Evolutionary conservation across 1,284 basidiomycete species (phyloP), one percentile per base, ranked within the genome.

Genomic region (Irpex lacteus): DNA sequence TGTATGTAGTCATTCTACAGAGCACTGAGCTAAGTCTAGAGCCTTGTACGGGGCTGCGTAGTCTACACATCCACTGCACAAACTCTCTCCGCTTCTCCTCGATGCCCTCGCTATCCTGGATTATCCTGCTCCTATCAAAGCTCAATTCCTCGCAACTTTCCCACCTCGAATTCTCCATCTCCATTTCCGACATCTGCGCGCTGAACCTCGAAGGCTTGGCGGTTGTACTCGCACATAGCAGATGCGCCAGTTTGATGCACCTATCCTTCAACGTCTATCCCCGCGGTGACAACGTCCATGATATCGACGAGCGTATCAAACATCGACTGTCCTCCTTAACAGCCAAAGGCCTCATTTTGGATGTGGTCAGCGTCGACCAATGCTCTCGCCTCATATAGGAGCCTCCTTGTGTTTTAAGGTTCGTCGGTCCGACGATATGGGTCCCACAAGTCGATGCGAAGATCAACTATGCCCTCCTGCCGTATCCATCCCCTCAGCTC

Each of bases 51-150:
- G 65, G 68, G 0, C 60, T 73, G 7, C 66, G 62, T 13, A 63
- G 57, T 6, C 65, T 73, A 18, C 63, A 60, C 26, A 64, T 71
- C 8, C 50, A 60, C 15, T 73, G 70, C 60, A 56, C 67, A 2
- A 56, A 59, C 34, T 26, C 54, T 32, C 36, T 38, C 6, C 54
- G 36, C 18, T 66, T 63, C 8, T 60, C 65, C 18, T 47, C 63
- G 2, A 58, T 65, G 34, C 67, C 67, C 7, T 73, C 71, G 4
- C 64, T 73, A 34, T 73, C 71, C n/a, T 73, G 71, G 71, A 69
- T 71, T 50, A 60, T 71, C 26, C 60, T 68, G 36, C 60, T 73
- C 19, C 70, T 73, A 9, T 66, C 70, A 37, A 68, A 64, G 18
- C 62, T 67, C n/a, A 61, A 64, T 44, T 67, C 71, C 1, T 36